Evolutionary conservation across 345 rosid genomes (phyloP).

Genomic region (Salix arbutifolia): DNA sequence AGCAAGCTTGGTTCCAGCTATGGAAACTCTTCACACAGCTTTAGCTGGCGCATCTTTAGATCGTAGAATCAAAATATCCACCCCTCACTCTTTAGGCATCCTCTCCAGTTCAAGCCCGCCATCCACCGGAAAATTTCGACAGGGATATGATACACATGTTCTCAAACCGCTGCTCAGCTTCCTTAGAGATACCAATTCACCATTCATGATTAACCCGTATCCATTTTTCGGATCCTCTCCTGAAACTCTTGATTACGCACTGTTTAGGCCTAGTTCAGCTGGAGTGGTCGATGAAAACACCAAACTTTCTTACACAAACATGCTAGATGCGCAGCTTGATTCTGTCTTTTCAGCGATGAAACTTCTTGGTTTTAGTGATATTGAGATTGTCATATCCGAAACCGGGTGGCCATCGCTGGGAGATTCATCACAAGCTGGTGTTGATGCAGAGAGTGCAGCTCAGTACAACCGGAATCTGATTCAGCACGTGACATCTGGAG

Average conservation of each 20-base stretch:
- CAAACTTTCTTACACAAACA: constrained; percentile 53
- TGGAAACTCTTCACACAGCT: constrained; percentile 69
- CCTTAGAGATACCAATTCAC: constrained; percentile 52
- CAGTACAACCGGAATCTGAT: constrained; percentile 62
- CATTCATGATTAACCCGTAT: constrained; percentile 79
- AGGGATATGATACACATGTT: constrained; percentile 58
- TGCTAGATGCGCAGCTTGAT: constrained; percentile 90
- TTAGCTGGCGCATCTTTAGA: constrained; percentile 55
- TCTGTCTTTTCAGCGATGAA: constrained; percentile 79
- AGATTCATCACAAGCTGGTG: constrained; percentile 54
- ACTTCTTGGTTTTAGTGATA: constrained; percentile 51
- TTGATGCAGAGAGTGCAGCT: constrained; percentile 47
- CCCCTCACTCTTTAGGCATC: constrained; percentile 77
- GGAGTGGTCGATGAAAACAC: constrained; percentile 55
- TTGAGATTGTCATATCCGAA: constrained; percentile 78
- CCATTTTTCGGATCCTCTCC: constrained; percentile 69
- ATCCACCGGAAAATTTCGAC: constrained; percentile 56
- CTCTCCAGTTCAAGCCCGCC: constrained; percentile 70
- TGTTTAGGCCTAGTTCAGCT: constrained; percentile 52
- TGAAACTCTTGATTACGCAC: constrained; percentile 68
- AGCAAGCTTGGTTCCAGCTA: constrained; percentile 56
- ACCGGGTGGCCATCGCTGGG: constrained; percentile 92
- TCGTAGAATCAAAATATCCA: constrained; percentile 61
- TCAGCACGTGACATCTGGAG: constrained; percentile 51
- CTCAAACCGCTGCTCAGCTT: constrained; percentile 75